Conservation (phyloP, 345 rosid species). For the Eucalyptus brandiana region DNA sequence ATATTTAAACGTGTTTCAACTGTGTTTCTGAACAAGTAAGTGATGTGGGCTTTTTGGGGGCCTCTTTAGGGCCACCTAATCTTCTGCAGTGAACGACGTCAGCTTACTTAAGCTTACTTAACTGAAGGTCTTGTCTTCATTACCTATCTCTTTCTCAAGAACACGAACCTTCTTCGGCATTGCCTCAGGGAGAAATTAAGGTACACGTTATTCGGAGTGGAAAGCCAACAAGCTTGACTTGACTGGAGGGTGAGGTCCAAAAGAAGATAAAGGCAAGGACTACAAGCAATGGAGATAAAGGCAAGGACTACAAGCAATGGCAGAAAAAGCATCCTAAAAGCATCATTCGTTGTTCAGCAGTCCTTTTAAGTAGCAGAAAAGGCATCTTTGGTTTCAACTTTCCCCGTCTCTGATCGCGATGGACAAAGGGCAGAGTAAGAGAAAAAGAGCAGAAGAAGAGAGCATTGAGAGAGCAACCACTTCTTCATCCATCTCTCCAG, state of each 20-base stretch:
- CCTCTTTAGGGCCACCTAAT: neutral
- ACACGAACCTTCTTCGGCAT: too few species aligned
- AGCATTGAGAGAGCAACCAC: accelerated
- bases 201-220: too few species aligned
- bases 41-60: neutral
- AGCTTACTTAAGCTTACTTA: neutral
- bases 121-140: neutral
- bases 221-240: too few species aligned
- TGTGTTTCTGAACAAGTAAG: neutral
- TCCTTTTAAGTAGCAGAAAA: neutral
- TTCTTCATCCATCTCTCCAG: neutral
- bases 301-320: too few species aligned
- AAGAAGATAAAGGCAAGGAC: too few species aligned
- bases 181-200: too few species aligned
- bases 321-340: too few species aligned
- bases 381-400: neutral
- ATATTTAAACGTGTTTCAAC: too few species aligned
- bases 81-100: neutral
- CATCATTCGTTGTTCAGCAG: neutral
- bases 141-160: too few species aligned
- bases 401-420: neutral
- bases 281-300: too few species aligned
- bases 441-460: neutral
- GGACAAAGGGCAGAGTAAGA: neutral
- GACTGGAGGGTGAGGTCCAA: too few species aligned